Evolutionary conservation across 1,284 basidiomycete genomes (phyloP), one percentile per base, ranked within the genome.

Genomic region (Pholiota adiposa): DNA sequence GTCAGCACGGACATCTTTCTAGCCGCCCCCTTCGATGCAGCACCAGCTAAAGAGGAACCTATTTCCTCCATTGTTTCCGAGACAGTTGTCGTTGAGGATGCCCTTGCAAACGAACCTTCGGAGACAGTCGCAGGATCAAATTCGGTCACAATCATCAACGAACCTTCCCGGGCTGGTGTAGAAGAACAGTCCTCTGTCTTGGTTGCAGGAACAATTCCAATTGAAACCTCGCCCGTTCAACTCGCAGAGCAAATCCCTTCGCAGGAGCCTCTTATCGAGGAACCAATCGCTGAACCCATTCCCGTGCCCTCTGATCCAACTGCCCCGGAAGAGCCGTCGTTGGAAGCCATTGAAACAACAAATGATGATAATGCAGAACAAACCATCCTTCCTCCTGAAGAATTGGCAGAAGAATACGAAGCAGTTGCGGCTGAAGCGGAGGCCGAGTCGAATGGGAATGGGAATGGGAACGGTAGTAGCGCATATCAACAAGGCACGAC

Each of bases 401-500:
- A 48, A 29, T 21, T 50, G 9, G 50, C 29, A 2, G 50, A 48
- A 18, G 59, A 53, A 23, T 33, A 25, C 21, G 54, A 56, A 3
- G 19, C 43, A 0, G 55, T 33, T 9, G 48, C 54, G 4, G 46
- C 31, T 16, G 54, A 38, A 18, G 50, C 23, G 25, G 59, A 51
- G 34, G 48, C 54, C 2, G 63, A 61, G 11, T 31, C 31, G n/a
- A n/a, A n/a, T 38, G 34, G 54, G 23, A 63, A 46, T 2, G 44
- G 44, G 21, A 46, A 65, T 29, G 64, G 41, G 8, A 36, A 46
- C 18, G 41, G 59, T 21, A 64, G 59, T 48, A 59, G 60, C 9
- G 23, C 31, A 36, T 19, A 27, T 31, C 55, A 57, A 38, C 58
- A 49, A 43, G 51, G 40, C 23, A 40, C 44, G n/a, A 19, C 52